Base-by-base conservation (phyloP, 2,329 filamentous ascomycete species). In the Hymenoscyphus repandus region DNA sequence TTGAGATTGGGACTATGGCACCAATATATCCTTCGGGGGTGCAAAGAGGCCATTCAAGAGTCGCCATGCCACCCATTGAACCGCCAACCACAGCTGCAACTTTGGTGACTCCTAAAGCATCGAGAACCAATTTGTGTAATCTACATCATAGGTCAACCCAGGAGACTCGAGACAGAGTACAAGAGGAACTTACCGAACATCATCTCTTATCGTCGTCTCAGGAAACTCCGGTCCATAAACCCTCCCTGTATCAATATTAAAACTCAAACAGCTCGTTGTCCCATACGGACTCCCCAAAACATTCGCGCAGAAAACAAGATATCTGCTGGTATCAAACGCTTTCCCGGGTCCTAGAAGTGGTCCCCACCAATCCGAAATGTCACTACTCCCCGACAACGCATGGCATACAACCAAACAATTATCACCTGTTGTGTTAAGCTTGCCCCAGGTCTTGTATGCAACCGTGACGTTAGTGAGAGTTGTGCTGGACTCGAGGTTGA, bases 211-310 rank as follows among this genome's bases (percentile, higher is more conserved):
- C 0, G 92, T 96, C 0, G 91, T 96, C 58, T 96, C 72, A 39
- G 92, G 92, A 60, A 97, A 97, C 64, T 96, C 92, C 1, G 92
- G 92, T 0, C 92, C 92, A 64, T 97, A 97, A 50, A 75, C 71
- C 54, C 79, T 78, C 15, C 81, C 89, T 55, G 86, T 82, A 45
- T 72, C 74, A 27, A 77, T 72, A 62, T 95, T 82, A 7, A 88
- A 88, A 1, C 90, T 96, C 46, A 91, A 85, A 1, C 88, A 87
- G 62, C 86, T 90, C 13, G 86, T 86, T 42, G 85, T 87, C 17
- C 88, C 88, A 63, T 92, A 92, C 0, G 88, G 88, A 59, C 85
- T 90, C 37, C 88, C 88, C 38, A 90, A 68, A 64, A 85, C 88
- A 72, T 91, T 91, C 72, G 90, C 83, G 68, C 88, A 91, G 45